Conservation (phyloP, 2,329 filamentous ascomycete genomes). For the Pyricularia pennisetigena region DNA sequence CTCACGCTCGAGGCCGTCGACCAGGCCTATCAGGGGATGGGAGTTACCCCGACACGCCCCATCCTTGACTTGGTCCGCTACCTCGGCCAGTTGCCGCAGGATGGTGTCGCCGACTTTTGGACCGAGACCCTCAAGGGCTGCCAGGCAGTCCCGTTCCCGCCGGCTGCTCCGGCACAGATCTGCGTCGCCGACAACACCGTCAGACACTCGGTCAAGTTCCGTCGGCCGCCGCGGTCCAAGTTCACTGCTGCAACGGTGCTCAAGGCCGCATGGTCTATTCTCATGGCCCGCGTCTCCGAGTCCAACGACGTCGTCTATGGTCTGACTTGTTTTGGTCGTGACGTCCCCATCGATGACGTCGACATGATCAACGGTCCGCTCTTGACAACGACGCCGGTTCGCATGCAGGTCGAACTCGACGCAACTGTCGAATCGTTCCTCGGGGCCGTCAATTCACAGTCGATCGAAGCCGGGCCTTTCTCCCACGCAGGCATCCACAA, state of each 20-base stretch:
- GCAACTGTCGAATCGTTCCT: constrained; percentile 11
- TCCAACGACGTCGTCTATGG: constrained; percentile 29
- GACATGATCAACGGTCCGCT: constrained; percentile 13
- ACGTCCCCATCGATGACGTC: constrained; percentile 8
- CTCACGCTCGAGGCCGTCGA: constrained; percentile 17
- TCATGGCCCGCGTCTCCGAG: constrained; percentile 24
- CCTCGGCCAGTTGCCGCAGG: neutral
- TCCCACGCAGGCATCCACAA: constrained; percentile 16
- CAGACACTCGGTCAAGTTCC: neutral
- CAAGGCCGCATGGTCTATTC: constrained; percentile 30
- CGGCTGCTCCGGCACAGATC: neutral
- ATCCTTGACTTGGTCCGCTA: constrained; percentile 6
- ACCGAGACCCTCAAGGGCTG: constrained; percentile 2
- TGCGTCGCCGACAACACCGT: neutral
- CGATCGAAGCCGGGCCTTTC: constrained; percentile 12
- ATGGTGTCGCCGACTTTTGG: neutral
- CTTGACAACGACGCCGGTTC: constrained; percentile 30
- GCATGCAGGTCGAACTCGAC: constrained; percentile 5
- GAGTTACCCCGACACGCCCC: neutral
- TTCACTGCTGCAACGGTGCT: constrained; percentile 26
- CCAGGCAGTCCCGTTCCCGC: neutral
- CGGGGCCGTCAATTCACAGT: constrained; percentile 13
- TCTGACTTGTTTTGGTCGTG: constrained; percentile 27
- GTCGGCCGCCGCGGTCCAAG: neutral
- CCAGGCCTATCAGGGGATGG: neutral